Conservation (phyloP, 257 asterid genomes). For the Solanum chiquidenum region DNA sequence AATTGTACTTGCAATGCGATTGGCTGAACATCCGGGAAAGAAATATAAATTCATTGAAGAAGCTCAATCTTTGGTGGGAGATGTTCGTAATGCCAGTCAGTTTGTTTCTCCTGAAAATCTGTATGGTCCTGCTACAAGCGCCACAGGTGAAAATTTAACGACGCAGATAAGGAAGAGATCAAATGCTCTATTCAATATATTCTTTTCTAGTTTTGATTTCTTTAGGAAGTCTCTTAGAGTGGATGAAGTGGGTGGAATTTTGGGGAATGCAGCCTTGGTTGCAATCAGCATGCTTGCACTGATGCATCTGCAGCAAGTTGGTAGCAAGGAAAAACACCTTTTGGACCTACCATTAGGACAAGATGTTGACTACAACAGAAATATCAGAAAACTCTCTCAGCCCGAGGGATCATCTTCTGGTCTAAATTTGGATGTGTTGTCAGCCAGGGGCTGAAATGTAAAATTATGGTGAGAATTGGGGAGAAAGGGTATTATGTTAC, state of each 20-base stretch:
- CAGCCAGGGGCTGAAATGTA: slow-evolving; percentile 56
- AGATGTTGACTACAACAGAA: slow-evolving; percentile 20
- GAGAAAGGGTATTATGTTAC: background rate
- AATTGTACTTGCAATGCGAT: slow-evolving; percentile 74
- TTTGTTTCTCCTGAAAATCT: slow-evolving; percentile 50
- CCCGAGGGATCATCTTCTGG: slow-evolving; percentile 21
- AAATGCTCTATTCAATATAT: slow-evolving; percentile 30
- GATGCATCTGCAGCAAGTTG: slow-evolving; percentile 55
- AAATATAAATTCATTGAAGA: slow-evolving; percentile 87
- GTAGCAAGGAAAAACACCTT: slow-evolving; percentile 32
- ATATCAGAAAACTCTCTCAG: slow-evolving; percentile 29
- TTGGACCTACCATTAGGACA: slow-evolving; percentile 20
- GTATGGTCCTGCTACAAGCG: slow-evolving; percentile 26
- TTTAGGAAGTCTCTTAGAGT: slow-evolving; percentile 54
- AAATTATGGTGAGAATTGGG: background rate
- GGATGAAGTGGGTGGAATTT: slow-evolving; percentile 60
- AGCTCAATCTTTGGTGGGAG: slow-evolving; percentile 82
- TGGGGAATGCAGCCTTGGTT: slow-evolving; percentile 88
- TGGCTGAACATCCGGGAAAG: slow-evolving; percentile 96
- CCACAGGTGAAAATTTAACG: slow-evolving; percentile 19
- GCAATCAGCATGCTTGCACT: slow-evolving; percentile 82
- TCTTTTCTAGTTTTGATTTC: slow-evolving; percentile 42
- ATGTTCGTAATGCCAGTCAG: slow-evolving; percentile 52
- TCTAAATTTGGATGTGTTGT: slow-evolving; percentile 55
- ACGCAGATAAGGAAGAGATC: slow-evolving; percentile 26